These are phyloP conservation scores for Cucumis melo DNA, from an alignment of 306 rosid genomes.

Conservation along the genomic window DNA sequence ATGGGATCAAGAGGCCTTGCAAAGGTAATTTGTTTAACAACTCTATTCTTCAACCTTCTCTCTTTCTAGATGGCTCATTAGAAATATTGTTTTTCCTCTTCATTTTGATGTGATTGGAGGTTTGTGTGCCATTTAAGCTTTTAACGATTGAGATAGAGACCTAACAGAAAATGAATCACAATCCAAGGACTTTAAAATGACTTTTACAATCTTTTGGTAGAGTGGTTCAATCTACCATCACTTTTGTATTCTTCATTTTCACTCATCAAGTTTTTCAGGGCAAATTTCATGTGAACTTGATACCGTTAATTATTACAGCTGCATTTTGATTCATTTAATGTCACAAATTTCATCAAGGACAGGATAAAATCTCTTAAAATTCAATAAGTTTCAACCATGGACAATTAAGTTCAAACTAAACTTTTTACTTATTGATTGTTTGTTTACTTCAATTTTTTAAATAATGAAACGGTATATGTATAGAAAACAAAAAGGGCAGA, in stretches of 20 bases:
- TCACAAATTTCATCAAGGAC: no score
- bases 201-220: neutral
- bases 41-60: neutral
- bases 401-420: neutral
- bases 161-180: neutral
- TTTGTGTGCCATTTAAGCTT: neutral
- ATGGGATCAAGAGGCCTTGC: neutral
- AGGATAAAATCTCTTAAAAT: no score
- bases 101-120: neutral
- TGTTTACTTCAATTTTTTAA: no score
- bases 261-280: no score
- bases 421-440: neutral
- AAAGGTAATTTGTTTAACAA: neutral
- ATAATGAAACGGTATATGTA: neutral
- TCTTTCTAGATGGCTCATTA: neutral
- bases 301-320: no score
- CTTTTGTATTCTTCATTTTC: no score
- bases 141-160: neutral
- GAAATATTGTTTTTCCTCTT: neutral
- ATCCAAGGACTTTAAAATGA: neutral
- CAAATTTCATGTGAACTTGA: no score
- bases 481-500: neutral
- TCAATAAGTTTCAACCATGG: neutral
- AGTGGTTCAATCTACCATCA: neutral
- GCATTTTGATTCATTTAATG: no score